Percentiles rank a stretch among this genome's conserved stretches.
phyloP scores from a whole-genome alignment of 148 eudicot genomes.

The Hydrangea macrophylla region DNA sequence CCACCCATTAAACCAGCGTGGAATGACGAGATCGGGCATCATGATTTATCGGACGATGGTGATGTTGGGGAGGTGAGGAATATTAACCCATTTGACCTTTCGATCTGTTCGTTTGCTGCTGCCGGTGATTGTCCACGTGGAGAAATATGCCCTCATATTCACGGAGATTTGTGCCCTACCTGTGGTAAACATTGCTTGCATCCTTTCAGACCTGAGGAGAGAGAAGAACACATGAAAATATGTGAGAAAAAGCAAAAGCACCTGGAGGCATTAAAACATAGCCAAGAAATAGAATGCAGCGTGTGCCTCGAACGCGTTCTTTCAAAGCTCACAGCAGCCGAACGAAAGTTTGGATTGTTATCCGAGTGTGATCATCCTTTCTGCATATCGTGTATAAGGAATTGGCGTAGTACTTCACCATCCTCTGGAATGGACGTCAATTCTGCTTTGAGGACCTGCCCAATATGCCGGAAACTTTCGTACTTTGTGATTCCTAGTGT shows the following conservation, averaged over 20 bases:
- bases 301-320: conserved; percentile 96
- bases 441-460: conserved; percentile 89
- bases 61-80: conserved; percentile 28
- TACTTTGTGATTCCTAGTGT: conserved; percentile 98
- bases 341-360: conserved; percentile 86
- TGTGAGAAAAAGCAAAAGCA: conserved; percentile 79
- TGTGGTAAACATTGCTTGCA: conserved; percentile 87
- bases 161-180: conserved; percentile 77
- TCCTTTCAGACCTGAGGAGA: conserved; percentile 76
- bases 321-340: conserved; percentile 55
- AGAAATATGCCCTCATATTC: conserved; percentile 81
- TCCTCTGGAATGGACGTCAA: conserved; percentile 93
- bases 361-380: conserved; percentile 98
- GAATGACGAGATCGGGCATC: conserved; percentile 32
- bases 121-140: conserved; percentile 89
- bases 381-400: conserved; percentile 82
- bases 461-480: conserved; percentile 90
- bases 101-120: conserved; percentile 82
- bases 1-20: conserved; percentile 32
- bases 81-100: conserved; percentile 47
- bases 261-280: conserved; percentile 61
- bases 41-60: conserved; percentile 24
- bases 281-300: conserved; percentile 95
- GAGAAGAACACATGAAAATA: conserved; percentile 63
- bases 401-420: conserved; percentile 88